These are phyloP conservation scores for Geotrichum siamense DNA, from an alignment of 1,139 yeast species.

Conservation along the genomic window DNA sequence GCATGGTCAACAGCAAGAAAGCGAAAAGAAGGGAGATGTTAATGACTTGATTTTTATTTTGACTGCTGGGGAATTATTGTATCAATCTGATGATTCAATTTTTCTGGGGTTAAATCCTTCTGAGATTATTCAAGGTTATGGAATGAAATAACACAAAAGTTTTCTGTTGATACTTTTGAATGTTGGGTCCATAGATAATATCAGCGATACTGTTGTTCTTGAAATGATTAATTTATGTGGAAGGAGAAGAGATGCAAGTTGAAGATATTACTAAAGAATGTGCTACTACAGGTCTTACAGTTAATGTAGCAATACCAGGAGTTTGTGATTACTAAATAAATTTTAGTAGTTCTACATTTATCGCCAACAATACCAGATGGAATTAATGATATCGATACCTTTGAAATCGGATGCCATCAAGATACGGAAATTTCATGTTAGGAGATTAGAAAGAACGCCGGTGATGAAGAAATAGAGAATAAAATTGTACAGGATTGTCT, in stretches of 20 bases:
- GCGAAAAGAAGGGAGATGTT: constrained; percentile 80
- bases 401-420: constrained; percentile 88
- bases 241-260: constrained; percentile 92
- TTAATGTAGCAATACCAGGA: constrained; percentile 87
- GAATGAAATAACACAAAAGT: constrained; percentile 72
- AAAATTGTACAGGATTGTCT: too few relatives aligned
- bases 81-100: constrained; percentile 73
- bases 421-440: constrained; percentile 42
- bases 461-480: too few relatives aligned
- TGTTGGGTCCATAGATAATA: constrained; percentile 53
- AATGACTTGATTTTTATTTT: constrained; percentile 64
- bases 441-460: too few relatives aligned
- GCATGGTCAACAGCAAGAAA: constrained; percentile 96
- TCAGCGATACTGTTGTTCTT: constrained; percentile 74
- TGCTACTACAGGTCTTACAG: constrained; percentile 75
- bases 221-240: constrained; percentile 94
- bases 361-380: constrained; percentile 97
- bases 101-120: constrained; percentile 84
- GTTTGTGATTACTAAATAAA: constrained; percentile 91
- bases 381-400: constrained; percentile 78
- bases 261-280: constrained; percentile 82
- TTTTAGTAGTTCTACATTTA: constrained; percentile 83
- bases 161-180: constrained; percentile 60
- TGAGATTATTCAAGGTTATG: constrained; percentile 86
- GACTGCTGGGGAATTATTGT: constrained; percentile 90